Conservation (phyloP, 2,329 filamentous ascomycete species). For the Bipolaris gigantea region DNA sequence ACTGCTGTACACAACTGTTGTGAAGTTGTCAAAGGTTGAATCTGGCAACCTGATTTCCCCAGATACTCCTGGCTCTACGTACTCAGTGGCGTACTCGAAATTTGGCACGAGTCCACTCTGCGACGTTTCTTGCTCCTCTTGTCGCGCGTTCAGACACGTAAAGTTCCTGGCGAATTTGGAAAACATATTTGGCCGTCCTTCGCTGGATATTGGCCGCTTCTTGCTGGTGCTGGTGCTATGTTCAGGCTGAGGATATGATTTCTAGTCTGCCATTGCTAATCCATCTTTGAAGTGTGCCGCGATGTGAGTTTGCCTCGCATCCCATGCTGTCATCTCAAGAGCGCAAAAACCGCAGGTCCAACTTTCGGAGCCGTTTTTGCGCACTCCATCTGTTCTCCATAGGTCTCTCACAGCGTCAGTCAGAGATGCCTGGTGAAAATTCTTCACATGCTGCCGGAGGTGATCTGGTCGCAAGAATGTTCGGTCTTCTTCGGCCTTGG, state of each 20-base stretch:
- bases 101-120: neutral
- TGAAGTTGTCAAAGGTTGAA: neutral
- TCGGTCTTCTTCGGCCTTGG: conserved; percentile 29
- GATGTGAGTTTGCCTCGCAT: conserved; percentile 37
- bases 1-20: neutral
- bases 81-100: neutral
- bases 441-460: conserved; percentile 39
- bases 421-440: conserved; percentile 34
- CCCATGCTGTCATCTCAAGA: conserved; percentile 30
- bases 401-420: conserved; percentile 28
- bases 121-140: neutral
- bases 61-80: neutral
- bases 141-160: neutral
- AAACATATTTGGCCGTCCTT: conserved; percentile 1
- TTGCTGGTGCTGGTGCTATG: neutral
- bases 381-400: conserved; percentile 31
- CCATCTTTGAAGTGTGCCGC: conserved; percentile 40
- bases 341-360: conserved; percentile 41
- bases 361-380: conserved; percentile 14
- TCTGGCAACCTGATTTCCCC: neutral
- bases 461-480: conserved; percentile 41
- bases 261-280: conserved; percentile 35
- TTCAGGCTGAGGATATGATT: neutral
- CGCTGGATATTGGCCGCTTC: conserved; percentile 6
- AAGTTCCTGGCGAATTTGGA: conserved; percentile 6